These are phyloP conservation scores for Aspergillus unguis DNA, from an alignment of 2,329 filamentous ascomycete species.

Conservation along the genomic window DNA sequence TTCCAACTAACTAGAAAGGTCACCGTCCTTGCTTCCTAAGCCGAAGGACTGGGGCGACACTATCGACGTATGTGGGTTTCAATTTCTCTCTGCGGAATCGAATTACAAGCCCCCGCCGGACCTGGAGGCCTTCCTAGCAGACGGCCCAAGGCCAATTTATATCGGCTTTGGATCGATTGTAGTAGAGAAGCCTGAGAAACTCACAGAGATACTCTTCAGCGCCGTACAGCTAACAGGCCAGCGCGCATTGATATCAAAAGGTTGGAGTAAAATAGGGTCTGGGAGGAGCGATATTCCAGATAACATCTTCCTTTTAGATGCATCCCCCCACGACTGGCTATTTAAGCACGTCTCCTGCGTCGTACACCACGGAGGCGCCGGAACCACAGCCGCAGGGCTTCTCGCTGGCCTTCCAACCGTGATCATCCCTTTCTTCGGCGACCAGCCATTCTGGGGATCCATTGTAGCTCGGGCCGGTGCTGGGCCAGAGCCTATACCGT, in stretches of 20 bases:
- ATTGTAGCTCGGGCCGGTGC: conserved; percentile 51
- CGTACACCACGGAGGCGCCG: conserved; percentile 60
- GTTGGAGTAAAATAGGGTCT: conserved; percentile 50
- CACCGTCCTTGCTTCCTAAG: conserved; percentile 69
- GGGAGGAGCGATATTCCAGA: conserved; percentile 23
- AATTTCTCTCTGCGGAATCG: conserved; percentile 24
- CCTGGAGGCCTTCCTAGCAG: conserved; percentile 43
- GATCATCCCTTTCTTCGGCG: conserved; percentile 58
- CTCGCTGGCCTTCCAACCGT: conserved; percentile 50
- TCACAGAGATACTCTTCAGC: conserved; percentile 47
- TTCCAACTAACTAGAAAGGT: conserved; percentile 39
- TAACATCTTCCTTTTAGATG: conserved; percentile 50
- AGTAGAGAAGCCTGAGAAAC: conserved; percentile 46
- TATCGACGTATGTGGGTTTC: not conserved
- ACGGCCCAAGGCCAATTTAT: conserved; percentile 51
- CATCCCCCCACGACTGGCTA: conserved; percentile 58
- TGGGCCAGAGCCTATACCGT: conserved; percentile 48
- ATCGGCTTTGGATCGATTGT: conserved; percentile 58
- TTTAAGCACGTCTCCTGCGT: conserved; percentile 56
- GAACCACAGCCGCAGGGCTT: conserved; percentile 56
- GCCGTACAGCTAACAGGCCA: conserved; percentile 47
- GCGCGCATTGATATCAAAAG: conserved; percentile 53
- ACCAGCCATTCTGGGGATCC: conserved; percentile 55
- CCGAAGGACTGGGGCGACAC: conserved; percentile 68
- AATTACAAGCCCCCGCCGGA: conserved; percentile 40